Conservation (phyloP, 2,329 filamentous ascomycete genomes). For the Elsinoe fawcettii region DNA sequence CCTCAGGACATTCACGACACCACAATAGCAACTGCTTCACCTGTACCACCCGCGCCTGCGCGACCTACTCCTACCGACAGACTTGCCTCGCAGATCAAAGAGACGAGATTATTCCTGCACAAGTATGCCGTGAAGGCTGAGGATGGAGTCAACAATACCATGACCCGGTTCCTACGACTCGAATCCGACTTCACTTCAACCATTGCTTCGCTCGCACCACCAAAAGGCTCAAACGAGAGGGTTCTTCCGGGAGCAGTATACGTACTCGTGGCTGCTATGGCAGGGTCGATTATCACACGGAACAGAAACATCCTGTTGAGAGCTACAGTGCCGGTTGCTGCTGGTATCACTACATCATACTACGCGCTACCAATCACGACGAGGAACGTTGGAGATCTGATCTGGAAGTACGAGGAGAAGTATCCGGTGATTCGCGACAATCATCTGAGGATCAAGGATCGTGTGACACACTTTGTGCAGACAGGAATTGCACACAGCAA, state of each 20-base stretch:
- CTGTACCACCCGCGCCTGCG: conserved; percentile 15
- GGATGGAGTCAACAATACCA: conserved; percentile 71
- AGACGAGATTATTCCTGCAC: conserved; percentile 73
- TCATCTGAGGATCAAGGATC: conserved; percentile 64
- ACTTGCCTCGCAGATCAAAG: conserved; percentile 73
- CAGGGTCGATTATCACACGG: conserved; percentile 80
- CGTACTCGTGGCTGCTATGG: conserved; percentile 89
- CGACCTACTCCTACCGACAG: conserved; percentile 65
- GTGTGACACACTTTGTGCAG: conserved; percentile 60
- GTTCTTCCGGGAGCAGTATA: conserved; percentile 86
- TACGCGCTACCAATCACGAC: conserved; percentile 81
- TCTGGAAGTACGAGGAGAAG: conserved; percentile 88
- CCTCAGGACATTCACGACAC: conserved; percentile 27
- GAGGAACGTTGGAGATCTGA: conserved; percentile 74
- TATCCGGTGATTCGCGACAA: conserved; percentile 76
- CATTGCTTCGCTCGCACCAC: conserved; percentile 77
- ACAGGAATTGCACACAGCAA: conserved; percentile 68
- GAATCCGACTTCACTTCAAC: conserved; percentile 88
- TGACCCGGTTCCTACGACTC: conserved; percentile 73
- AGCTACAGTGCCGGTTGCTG: conserved; percentile 64
- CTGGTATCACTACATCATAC: conserved; percentile 79
- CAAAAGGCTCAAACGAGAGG: conserved; percentile 76
- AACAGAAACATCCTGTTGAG: conserved; percentile 82
- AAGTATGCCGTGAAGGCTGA: conserved; percentile 65
- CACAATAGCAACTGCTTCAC: conserved; percentile 21